A percentile compares a stretch with the other conserved stretches of the same genome.
phyloP scores from a whole-genome alignment of 192 early-diverging fungal genomes.

The Rhizoclosmatium sp. region DNA sequence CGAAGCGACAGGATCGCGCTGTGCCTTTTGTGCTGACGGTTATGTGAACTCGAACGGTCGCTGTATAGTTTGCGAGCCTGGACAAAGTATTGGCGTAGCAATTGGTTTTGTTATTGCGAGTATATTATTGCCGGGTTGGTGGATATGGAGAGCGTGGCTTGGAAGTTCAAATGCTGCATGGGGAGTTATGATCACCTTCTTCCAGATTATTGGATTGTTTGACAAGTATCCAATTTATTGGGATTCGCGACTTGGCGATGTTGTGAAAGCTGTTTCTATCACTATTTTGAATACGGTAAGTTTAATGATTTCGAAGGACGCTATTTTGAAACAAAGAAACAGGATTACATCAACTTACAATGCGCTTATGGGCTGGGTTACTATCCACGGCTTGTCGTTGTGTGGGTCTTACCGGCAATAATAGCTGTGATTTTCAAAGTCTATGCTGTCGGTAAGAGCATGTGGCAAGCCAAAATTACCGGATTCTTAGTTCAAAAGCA shows the following conservation, averaged over 20 bases:
- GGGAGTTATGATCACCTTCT: slow-evolving; percentile 20
- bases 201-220: slow-evolving; percentile 29
- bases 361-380: slow-evolving; percentile 25
- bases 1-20: slow-evolving; percentile 17
- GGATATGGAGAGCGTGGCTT: slow-evolving; percentile 27
- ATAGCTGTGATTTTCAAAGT: slow-evolving; percentile 20
- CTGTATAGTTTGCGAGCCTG: slow-evolving; percentile 17
- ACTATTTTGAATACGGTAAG: slow-evolving; percentile 28
- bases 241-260: slow-evolving; percentile 22
- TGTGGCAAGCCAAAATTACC: background rate
- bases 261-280: slow-evolving; percentile 26
- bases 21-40: slow-evolving; percentile 33
- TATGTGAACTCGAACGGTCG: slow-evolving; percentile 29
- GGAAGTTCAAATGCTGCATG: slow-evolving; percentile 12
- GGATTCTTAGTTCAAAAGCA: slow-evolving; percentile 12
- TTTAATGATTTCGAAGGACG: background rate
- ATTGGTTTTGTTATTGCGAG: slow-evolving; percentile 15
- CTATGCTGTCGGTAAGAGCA: slow-evolving; percentile 2
- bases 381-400: slow-evolving; percentile 16
- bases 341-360: slow-evolving; percentile 36
- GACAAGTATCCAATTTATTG: slow-evolving; percentile 36
- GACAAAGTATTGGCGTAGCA: slow-evolving; percentile 30
- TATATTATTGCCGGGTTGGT: slow-evolving; percentile 9
- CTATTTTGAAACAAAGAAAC: background rate
- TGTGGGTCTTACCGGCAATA: slow-evolving; percentile 12